phyloP scores from a whole-genome alignment of 805 yeast genomes.

The Lipomyces kockii region DNA sequence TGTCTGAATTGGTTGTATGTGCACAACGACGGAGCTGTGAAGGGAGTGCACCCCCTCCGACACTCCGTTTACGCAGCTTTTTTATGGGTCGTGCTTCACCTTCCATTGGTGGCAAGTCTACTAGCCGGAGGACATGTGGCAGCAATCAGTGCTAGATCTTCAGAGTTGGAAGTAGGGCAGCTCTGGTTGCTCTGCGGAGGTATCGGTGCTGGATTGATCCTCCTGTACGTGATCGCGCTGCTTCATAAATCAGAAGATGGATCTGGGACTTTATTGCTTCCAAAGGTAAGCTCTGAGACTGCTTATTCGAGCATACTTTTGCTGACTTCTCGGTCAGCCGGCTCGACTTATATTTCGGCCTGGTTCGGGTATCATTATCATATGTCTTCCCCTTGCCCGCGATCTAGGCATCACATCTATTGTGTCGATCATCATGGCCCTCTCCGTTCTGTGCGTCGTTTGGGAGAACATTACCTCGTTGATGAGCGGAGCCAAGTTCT shows the following conservation, averaged over 20 bases:
- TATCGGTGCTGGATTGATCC: slow-evolving; percentile 51
- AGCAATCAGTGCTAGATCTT: background rate
- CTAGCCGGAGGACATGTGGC: slow-evolving; percentile 51
- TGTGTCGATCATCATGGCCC: slow-evolving; percentile 12
- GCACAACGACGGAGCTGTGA: slow-evolving; percentile 56
- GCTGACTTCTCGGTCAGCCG: background rate
- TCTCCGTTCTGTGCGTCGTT: slow-evolving; percentile 4
- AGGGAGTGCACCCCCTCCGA: slow-evolving; percentile 61
- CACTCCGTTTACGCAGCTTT: slow-evolving; percentile 54
- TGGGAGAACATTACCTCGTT: slow-evolving; percentile 7
- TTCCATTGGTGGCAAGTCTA: slow-evolving; percentile 57
- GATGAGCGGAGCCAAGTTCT: background rate
- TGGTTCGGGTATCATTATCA: slow-evolving; percentile 2
- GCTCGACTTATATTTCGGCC: slow-evolving; percentile 6
- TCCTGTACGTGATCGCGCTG: slow-evolving; percentile 51
- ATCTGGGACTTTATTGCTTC: slow-evolving; percentile 1
- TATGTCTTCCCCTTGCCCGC: slow-evolving; percentile 7
- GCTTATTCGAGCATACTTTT: background rate
- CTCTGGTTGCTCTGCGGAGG: slow-evolving; percentile 54
- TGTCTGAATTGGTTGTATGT: slow-evolving; percentile 58
- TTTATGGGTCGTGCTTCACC: slow-evolving; percentile 53
- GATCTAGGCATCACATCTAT: slow-evolving; percentile 8
- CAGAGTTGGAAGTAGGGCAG: slow-evolving; percentile 3
- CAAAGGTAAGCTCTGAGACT: slow-evolving; percentile 6
- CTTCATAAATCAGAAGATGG: slow-evolving; percentile 48